phyloP scores from a whole-genome alignment of 2,329 filamentous ascomycete genomes.

The Elsinoe batatas region DNA sequence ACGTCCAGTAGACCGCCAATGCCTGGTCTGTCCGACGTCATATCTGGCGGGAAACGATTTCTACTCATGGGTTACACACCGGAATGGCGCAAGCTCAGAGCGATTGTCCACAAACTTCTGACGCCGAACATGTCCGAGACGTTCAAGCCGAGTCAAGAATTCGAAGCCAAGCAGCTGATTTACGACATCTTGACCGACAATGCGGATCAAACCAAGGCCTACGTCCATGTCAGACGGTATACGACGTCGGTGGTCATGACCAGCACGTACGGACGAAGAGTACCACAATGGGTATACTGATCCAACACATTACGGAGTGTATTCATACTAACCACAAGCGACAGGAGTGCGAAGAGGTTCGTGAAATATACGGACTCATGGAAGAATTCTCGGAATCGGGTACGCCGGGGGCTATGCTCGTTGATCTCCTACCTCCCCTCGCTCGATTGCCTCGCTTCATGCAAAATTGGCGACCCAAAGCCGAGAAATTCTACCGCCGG shows the following conservation, averaged over 20 bases:
- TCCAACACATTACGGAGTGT: not conserved
- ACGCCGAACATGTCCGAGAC: conserved; percentile 29
- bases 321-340: not conserved
- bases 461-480: conserved; percentile 25
- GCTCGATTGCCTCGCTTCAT: conserved; percentile 22
- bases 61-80: conserved; percentile 34
- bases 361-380: conserved; percentile 28
- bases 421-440: conserved; percentile 25
- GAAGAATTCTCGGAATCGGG: conserved; percentile 26
- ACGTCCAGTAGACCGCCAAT: conserved; percentile 30
- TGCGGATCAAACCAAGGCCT: conserved; percentile 19
- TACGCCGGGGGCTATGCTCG: conserved; percentile 25
- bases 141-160: conserved; percentile 38
- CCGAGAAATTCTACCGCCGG: conserved; percentile 24
- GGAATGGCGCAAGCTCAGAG: conserved; percentile 32
- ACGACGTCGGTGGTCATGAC: conserved; percentile 30
- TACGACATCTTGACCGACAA: conserved; percentile 32
- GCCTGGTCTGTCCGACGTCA: conserved; percentile 32
- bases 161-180: conserved; percentile 37
- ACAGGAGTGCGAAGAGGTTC: conserved; percentile 25
- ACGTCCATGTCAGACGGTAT: conserved; percentile 21
- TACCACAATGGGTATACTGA: conserved; percentile 22
- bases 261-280: conserved; percentile 27
- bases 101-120: conserved; percentile 31
- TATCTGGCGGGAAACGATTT: conserved; percentile 33